Evolutionary conservation across 2,329 filamentous ascomycete species (phyloP), one percentile per base, ranked within the genome.

Genomic region (Stenocarpella maydis): DNA sequence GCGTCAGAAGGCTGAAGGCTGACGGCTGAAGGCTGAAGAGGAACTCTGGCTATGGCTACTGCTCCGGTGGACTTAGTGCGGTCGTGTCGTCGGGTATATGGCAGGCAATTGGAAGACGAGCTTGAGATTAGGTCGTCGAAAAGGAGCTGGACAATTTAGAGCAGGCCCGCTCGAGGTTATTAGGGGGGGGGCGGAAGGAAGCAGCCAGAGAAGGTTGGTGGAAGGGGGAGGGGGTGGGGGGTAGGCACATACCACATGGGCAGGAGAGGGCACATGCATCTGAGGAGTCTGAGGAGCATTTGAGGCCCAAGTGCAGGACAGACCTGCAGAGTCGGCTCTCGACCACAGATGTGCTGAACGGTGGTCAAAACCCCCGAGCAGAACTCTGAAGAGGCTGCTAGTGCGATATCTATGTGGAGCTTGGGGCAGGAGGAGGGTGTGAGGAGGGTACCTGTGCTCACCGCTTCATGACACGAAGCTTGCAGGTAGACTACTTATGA

Each of bases 111-210:
- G 58, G 58, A 63, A 28, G 58, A 28, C 58, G 8, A 26, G 58
- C 58, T 63, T 63, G 58, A 63, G 58, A 63, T 55, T 55, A 54
- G 65, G 65, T 58, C 52, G 65, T 67, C 52, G 55, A 69, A 70
- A 70, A 70, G 68, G 68, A 70, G 68, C 68, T 67, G 54, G 65
- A 58, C 64, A 67, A 63, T 70, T 67, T 70, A 68, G 52, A 67
- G 64, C 49, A 68, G 68, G 64, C 68, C 68, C 68, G 68, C 54
- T 61, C 58, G 49, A 66, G 60, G 61, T 53, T 54, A 63, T 67
- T 50, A 69, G 64, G 54, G 54, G 64, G 31, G 31, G 63, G 50
- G 17, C 52, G 41, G 41, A 49, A 39, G 64, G 64, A 67, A 67
- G 52, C 54, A 49, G 24, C 34, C 53, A 47, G 21, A 24, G 58